Base-by-base conservation (phyloP, 2,329 filamentous ascomycete genomes). In the Colletotrichum australisinense region DNA sequence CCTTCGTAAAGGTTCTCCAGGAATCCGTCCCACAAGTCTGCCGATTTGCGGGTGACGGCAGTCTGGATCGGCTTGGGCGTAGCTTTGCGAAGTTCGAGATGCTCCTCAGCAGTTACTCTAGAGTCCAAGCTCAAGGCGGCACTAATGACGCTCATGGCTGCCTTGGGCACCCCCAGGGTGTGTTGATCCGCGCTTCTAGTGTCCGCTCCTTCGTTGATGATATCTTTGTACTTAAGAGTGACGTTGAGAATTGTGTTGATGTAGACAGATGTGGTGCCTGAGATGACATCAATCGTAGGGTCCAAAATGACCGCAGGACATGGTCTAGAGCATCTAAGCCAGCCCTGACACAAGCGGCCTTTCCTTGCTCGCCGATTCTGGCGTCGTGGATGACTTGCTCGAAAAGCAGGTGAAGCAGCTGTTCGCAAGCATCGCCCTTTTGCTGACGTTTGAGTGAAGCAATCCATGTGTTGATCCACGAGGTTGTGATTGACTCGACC, bases 391-490 rank as follows among this genome's bases (percentile, higher is more conserved):
- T 90, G 26, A 93, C 87, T 7, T 88, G 89, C 68, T 91, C 88
- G 55, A 98, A 89, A 11, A 98, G 88, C 67, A 95, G 92, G 74
- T 93, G 89, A 52, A 94, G 88, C 55, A 98, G 85, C n/a, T 93
- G 91, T 74, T 95, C 91, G 80, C 95, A 95, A 8, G 94, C 93
- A 76, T 95, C 93, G 22, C 93, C 92, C 72, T 95, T 91, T 78
- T 95, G 94, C 69, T 92, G 90, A 5, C 92, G 88, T 72, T 92
- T 91, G 72, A 98, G 88, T 1, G 95, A 98, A 35, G 89, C 87
- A 74, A 98, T 89, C 79, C 97, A 95, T 0, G 92, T 91, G 26
- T 88, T 87, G 38, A 97, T 90, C 95, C 95, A 98, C 26, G 90
- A 90, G 9, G 95, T 90, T 69, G 94, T 90, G 59, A 94, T 87